phyloP scores from a whole-genome alignment of 1,284 basidiomycete genomes.

The Ustilago lituana region DNA sequence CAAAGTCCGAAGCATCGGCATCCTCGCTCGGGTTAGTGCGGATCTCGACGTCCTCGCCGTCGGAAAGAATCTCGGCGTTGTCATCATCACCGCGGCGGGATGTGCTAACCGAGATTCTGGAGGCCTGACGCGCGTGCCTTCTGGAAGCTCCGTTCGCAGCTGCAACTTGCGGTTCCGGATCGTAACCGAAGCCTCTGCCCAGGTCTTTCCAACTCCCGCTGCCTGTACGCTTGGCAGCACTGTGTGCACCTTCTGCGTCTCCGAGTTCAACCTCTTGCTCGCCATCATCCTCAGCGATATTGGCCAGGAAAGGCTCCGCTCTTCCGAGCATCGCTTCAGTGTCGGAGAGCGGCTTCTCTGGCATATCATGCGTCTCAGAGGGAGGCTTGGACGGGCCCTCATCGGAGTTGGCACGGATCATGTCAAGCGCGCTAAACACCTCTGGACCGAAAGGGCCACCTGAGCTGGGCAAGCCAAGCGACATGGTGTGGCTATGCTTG shows the following conservation, averaged over 20 bases:
- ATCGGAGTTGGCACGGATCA: slow-evolving; percentile 48
- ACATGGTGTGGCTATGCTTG: slow-evolving; percentile 51
- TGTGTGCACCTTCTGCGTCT: not conserved
- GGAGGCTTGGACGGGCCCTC: slow-evolving; percentile 27
- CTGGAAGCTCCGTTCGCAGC: not conserved
- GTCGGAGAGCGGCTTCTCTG: slow-evolving; percentile 31
- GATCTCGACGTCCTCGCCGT: slow-evolving; percentile 40
- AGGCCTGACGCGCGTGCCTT: slow-evolving; percentile 29
- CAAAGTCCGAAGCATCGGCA: slow-evolving; percentile 54
- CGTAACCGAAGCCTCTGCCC: slow-evolving; percentile 56
- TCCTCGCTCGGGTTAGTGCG: slow-evolving; percentile 61
- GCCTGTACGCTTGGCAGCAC: not conserved
- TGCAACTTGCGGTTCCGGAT: slow-evolving; percentile 17
- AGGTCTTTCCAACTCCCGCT: slow-evolving; percentile 52
- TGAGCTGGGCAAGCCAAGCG: slow-evolving; percentile 52
- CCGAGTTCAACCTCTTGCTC: slow-evolving; percentile 8
- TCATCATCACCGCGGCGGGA: slow-evolving; percentile 32
- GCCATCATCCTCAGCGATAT: slow-evolving; percentile 29
- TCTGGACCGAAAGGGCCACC: slow-evolving; percentile 55
- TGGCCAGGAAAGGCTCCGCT: slow-evolving; percentile 10
- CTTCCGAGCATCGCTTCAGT: slow-evolving; percentile 15
- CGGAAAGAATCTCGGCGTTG: slow-evolving; percentile 12
- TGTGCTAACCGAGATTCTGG: slow-evolving; percentile 40
- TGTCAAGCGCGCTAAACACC: slow-evolving; percentile 51
- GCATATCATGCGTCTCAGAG: slow-evolving; percentile 15